Percentiles rank a stretch among this genome's conserved stretches.
phyloP scores from a whole-genome alignment of 192 early-diverging fungal genomes.

The Gonapodya prolifera region DNA sequence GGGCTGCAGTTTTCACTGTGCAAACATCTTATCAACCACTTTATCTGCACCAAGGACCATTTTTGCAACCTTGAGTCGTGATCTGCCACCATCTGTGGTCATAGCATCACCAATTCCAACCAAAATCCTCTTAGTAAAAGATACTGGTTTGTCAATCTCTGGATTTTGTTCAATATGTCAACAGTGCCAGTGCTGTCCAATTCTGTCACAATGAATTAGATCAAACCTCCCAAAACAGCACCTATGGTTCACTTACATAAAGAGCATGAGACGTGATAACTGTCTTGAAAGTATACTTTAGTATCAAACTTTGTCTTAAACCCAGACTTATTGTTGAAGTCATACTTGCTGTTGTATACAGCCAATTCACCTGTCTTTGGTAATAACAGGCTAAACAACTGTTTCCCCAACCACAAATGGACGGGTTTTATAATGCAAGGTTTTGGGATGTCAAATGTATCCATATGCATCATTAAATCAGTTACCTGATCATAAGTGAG shows the following conservation, averaged over 20 bases:
- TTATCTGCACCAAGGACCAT: constrained; percentile 63
- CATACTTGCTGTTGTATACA: constrained; percentile 55
- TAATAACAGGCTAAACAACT: constrained; percentile 85
- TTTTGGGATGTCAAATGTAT: constrained; percentile 88
- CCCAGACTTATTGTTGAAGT: constrained; percentile 65
- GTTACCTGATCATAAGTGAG: constrained; percentile 79
- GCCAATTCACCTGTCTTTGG: too few relatives aligned
- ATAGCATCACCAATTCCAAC: constrained; percentile 96
- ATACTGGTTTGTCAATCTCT: constrained; percentile 93
- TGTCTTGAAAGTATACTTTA: constrained; percentile 79
- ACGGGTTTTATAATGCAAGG: constrained; percentile 93
- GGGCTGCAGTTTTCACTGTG: constrained; percentile 72
- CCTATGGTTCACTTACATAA: constrained; percentile 95
- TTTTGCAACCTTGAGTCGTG: too few relatives aligned
- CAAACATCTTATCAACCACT: constrained; percentile 59
- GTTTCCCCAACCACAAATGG: constrained; percentile 97
- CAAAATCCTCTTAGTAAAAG: constrained; percentile 84
- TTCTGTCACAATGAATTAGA: constrained; percentile 93
- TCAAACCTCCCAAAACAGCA: constrained; percentile 65
- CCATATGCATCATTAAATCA: constrained; percentile 91
- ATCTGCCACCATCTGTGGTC: too few relatives aligned
- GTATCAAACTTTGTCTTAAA: constrained; percentile 81
- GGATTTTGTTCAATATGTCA: constrained; percentile 81
- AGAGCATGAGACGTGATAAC: constrained; percentile 85
- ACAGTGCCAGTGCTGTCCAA: constrained; percentile 76